phyloP scores from a whole-genome alignment of 441 rosid genomes.

The Gossypium schwendimanii region DNA sequence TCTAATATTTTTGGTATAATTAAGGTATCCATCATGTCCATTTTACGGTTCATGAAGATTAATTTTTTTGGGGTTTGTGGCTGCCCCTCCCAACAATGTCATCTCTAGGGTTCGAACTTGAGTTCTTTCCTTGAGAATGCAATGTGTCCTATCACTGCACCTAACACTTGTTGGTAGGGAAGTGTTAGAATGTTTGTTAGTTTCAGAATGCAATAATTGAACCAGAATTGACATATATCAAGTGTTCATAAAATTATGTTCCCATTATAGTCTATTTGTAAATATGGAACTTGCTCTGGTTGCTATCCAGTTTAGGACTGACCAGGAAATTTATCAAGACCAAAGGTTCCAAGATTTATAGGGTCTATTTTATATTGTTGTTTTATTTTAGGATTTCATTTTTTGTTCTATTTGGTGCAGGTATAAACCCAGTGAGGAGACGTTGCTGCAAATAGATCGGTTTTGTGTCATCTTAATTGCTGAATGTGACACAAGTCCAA shows the following conservation, averaged over 20 bases:
- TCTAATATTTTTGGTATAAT: neutral
- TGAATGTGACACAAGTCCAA: slow-evolving; percentile 65
- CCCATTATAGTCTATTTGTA: neutral
- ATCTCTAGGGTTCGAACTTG: too few relatives aligned
- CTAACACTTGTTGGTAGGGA: neutral
- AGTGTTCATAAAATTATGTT: neutral
- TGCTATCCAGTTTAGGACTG: neutral
- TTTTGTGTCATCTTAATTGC: slow-evolving; percentile 71
- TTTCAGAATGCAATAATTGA: neutral
- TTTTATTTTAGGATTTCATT: slow-evolving; percentile 14
- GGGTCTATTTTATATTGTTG: neutral
- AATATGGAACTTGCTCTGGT: neutral
- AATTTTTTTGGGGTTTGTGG: too few relatives aligned
- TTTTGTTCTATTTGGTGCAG: slow-evolving; percentile 37
- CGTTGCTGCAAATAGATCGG: slow-evolving; percentile 78
- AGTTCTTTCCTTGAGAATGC: too few relatives aligned
- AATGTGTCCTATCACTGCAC: too few relatives aligned
- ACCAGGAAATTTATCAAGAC: slow-evolving; percentile 7
- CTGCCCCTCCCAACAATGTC: too few relatives aligned
- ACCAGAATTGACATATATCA: slow-evolving; percentile 1
- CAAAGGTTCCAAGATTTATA: neutral
- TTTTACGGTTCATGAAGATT: too few relatives aligned
- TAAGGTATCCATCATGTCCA: too few relatives aligned
- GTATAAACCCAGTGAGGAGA: slow-evolving; percentile 94
- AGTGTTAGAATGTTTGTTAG: neutral